Conservation (phyloP, 169 alveolate genomes). For the Eimeria nieschulzi region DNA sequence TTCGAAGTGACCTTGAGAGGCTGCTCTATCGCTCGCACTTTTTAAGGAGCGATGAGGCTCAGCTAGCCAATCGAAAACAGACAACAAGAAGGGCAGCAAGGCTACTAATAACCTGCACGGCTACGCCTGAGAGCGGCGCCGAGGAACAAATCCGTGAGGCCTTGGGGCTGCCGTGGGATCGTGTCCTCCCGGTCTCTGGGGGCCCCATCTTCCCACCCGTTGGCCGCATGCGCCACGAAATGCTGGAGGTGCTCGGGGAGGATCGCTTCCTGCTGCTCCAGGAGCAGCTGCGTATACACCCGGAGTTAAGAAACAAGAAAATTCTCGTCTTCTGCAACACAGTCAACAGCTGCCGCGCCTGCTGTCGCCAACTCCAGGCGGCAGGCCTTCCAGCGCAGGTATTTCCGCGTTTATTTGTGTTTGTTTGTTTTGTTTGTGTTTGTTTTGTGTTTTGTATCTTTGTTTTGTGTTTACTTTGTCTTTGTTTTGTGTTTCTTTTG, state of each 20-base stretch:
- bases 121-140: conserved; percentile 54
- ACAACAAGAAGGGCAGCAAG: background rate
- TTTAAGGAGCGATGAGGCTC: background rate
- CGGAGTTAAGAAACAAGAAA: conserved; percentile 38
- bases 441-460: too few relatives aligned
- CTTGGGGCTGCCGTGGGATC: conserved; percentile 3
- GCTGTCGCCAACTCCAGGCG: conserved; percentile 58
- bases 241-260: conserved; percentile 53
- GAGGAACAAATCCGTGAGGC: conserved; percentile 26
- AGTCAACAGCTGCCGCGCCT: conserved; percentile 72
- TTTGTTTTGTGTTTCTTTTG: too few relatives aligned
- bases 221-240: conserved; percentile 64
- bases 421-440: too few relatives aligned
- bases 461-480: too few relatives aligned
- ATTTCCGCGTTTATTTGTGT: background rate
- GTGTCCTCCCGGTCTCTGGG: conserved; percentile 47
- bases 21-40: conserved; percentile 40
- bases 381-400: conserved; percentile 68
- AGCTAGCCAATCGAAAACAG: background rate
- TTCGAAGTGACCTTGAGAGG: conserved; percentile 28
- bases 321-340: conserved; percentile 69
- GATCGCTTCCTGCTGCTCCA: conserved; percentile 50
- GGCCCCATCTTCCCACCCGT: conserved; percentile 41
- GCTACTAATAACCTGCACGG: conserved; percentile 51
- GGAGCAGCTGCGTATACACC: conserved; percentile 58